Evolutionary conservation across 176 grass and related monocot species (phyloP).

Genomic region (Hordeum vulgare): DNA sequence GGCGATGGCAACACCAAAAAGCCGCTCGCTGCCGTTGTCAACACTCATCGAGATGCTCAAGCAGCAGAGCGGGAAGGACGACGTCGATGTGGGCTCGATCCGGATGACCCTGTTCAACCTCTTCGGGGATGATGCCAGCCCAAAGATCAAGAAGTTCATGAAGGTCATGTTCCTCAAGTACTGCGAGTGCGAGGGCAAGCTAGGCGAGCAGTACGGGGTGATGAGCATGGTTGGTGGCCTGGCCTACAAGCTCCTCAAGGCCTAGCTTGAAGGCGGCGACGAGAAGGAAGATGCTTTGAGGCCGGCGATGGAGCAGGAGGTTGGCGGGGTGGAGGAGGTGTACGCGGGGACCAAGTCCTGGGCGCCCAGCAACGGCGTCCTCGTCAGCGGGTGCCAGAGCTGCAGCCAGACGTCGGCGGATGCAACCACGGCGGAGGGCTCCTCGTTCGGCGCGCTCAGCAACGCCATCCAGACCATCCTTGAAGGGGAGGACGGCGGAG

Average conservation of each 20-base stretch:
- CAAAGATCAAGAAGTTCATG: constrained; percentile 99
- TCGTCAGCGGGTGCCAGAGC: constrained; percentile 92
- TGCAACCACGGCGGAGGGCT: constrained; percentile 53
- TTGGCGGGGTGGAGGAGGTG: constrained; percentile 56
- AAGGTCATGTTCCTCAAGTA: constrained; percentile 74
- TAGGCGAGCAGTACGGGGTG: constrained; percentile 45
- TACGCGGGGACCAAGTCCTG: constrained; percentile 50
- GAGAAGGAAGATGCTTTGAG: constrained; percentile 54
- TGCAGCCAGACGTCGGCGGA: constrained; percentile 86
- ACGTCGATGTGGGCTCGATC: constrained; percentile 83
- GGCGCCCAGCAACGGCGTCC: constrained; percentile 53
- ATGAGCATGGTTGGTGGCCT: constrained; percentile 75
- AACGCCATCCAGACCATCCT: constrained; percentile 87
- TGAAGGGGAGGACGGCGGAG: constrained; percentile 25
- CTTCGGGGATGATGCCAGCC: constrained; percentile 82
- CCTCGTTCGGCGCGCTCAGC: constrained; percentile 75
- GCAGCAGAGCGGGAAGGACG: constrained; percentile 83
- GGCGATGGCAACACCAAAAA: constrained; percentile 44
- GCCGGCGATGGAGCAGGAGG: constrained; percentile 59
- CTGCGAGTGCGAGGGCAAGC: constrained; percentile 32
- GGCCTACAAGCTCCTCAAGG: constrained; percentile 71
- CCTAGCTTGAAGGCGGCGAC: constrained; percentile 50
- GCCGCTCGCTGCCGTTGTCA: constrained; percentile 61
- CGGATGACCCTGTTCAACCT: constrained; percentile 73
- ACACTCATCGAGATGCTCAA: constrained; percentile 83